A percentile compares a stretch with the other conserved stretches of the same genome.
Evolutionary conservation across 257 asterid genomes (phyloP).

Genomic region (Thymus mandschuricus): DNA sequence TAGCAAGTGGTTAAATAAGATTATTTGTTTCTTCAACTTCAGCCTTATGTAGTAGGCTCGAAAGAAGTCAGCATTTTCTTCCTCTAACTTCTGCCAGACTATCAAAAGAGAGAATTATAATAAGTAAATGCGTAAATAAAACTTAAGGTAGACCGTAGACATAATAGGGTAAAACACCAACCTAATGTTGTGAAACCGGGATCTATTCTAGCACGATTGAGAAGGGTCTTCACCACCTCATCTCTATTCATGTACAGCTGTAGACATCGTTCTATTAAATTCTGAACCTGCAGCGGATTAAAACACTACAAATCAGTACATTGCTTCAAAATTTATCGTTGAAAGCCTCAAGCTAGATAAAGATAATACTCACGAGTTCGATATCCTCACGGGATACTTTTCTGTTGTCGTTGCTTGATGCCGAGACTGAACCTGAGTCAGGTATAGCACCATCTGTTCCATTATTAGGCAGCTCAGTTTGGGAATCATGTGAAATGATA

Average conservation of each 20-base stretch:
- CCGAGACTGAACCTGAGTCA: slow-evolving; percentile 90
- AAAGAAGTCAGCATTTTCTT: slow-evolving; percentile 92
- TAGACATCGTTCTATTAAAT: slow-evolving; percentile 89
- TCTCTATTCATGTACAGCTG: slow-evolving; percentile 92
- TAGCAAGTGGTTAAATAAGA: slow-evolving; percentile 85
- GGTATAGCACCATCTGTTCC: slow-evolving; percentile 70
- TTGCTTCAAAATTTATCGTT: neutral
- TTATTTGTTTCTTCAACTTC: slow-evolving; percentile 91
- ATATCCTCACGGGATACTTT: slow-evolving; percentile 97
- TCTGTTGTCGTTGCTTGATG: slow-evolving; percentile 75
- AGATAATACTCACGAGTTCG: slow-evolving; percentile 70
- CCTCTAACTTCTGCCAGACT: slow-evolving; percentile 99
- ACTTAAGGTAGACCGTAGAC: neutral
- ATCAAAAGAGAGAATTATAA: slow-evolving; percentile 25
- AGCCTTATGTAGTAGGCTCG: slow-evolving; percentile 93
- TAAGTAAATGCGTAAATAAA: neutral
- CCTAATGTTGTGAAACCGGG: slow-evolving; percentile 98
- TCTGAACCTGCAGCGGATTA: slow-evolving; percentile 75
- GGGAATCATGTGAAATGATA: slow-evolving; percentile 63
- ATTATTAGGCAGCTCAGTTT: slow-evolving; percentile 61
- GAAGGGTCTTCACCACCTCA: slow-evolving; percentile 90
- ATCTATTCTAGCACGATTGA: slow-evolving; percentile 94
- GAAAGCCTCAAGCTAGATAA: neutral
- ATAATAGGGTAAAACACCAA: slow-evolving; percentile 33
- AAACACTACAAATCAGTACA: slow-evolving; percentile 23